Evolutionary conservation across 1,139 yeast species (phyloP), one percentile per base, ranked within the genome.

Genomic region (Trichomonascaceae sp.): DNA sequence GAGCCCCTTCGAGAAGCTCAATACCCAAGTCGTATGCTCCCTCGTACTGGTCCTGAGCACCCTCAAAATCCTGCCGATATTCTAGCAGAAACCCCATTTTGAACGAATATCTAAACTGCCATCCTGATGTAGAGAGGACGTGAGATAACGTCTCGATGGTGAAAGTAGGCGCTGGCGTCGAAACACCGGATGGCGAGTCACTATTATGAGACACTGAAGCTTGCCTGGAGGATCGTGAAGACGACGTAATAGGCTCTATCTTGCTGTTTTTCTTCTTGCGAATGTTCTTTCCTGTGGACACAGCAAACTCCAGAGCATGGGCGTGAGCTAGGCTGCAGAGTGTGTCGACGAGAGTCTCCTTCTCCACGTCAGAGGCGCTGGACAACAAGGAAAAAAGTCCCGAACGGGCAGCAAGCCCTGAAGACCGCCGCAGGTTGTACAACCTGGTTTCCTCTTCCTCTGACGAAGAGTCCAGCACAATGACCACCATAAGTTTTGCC

Each of bases 51-150:
- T 65, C 68, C 9, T 65, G 51, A 0, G 74, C 62, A 13, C 57
- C 48, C 8, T 68, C 74, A 16, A 62, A 46, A 15, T 68, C 66
- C 18, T 63, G 67, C 36, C 62, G 57, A 38, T 68, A 51, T 44
- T 71, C 74, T 6, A 67, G 59, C 31, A 71, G 48, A 1, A 62
- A 52, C 0, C 72, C 74, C 26, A 62, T 51, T 43, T 73, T 73
- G 39, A 68, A 48, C 1, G 67, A 59, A 41, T 69, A 69, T 20
- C 76, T 53, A 0, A 68, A 61, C n/a, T 65, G 65, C 64, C 71
- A 65, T 8, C 62, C 60, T 11, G 23, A 6, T 11, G 23, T 8
- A 6, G 23, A 11, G 11, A 20, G 23, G 3, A 50, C 54, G 28
- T 52, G 47, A 2, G 57, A 37, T 4, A 57, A 42, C 13, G 53